Conservation (phyloP, 768 basidiomycete genomes). For the Pulveroboletus ravenelii region DNA sequence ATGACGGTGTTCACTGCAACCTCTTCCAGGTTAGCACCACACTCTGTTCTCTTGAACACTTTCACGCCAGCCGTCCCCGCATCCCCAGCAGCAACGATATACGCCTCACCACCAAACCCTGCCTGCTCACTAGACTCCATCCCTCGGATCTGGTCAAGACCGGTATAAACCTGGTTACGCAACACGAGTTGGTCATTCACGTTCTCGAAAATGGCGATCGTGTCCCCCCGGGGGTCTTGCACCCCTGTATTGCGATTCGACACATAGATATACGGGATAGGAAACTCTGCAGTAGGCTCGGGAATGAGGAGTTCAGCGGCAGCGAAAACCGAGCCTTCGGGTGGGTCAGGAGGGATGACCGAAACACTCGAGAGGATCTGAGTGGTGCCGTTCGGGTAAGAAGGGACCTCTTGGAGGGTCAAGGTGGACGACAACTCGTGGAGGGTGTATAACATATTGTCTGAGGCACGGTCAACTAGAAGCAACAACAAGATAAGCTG, state of each 20-base stretch:
- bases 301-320: slow-evolving; percentile 66
- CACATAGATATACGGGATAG: slow-evolving; percentile 53
- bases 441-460: slow-evolving; percentile 46
- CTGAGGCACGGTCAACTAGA: slow-evolving; percentile 26
- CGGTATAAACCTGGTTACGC: slow-evolving; percentile 55
- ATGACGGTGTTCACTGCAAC: slow-evolving; percentile 52
- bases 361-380: slow-evolving; percentile 48
- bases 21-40: slow-evolving; percentile 47
- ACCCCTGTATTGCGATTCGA: slow-evolving; percentile 62
- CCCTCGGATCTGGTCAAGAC: slow-evolving; percentile 58
- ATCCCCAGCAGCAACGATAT: slow-evolving; percentile 51
- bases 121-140: slow-evolving; percentile 51
- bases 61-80: slow-evolving; percentile 52
- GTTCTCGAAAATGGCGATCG: slow-evolving; percentile 58
- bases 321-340: slow-evolving; percentile 38
- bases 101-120: slow-evolving; percentile 44
- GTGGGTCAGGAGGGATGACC: slow-evolving; percentile 42
- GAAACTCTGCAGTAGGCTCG: slow-evolving; percentile 40
- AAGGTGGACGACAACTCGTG: slow-evolving; percentile 57
- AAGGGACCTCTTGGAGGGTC: slow-evolving; percentile 48
- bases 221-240: slow-evolving; percentile 51
- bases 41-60: slow-evolving; percentile 51
- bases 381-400: slow-evolving; percentile 45
- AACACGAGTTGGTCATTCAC: slow-evolving; percentile 37
- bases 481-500: background rate